A percentile compares a stretch with the other conserved stretches of the same genome.
Evolutionary conservation across 192 early-diverging fungal species (phyloP).

Genomic region (Entrophospora sp.): DNA sequence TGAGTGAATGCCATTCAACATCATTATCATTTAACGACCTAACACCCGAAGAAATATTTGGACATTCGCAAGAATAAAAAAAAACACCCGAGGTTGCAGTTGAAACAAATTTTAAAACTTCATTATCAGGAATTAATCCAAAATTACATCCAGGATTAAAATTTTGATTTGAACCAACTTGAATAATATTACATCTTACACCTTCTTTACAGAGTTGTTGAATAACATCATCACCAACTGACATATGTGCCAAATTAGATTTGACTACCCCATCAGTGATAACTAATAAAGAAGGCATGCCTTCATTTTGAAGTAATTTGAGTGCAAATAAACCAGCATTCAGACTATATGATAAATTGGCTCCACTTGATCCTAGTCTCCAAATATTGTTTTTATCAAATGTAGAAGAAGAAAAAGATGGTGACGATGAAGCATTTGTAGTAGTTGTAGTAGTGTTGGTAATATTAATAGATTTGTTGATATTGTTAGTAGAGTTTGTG

Average conservation of each 20-base stretch:
- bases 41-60: conserved; percentile 20
- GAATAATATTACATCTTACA: conserved; percentile 59
- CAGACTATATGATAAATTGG: conserved; percentile 45
- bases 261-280: conserved; percentile 71
- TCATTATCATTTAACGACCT: not conserved
- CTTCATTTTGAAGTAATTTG: conserved; percentile 33
- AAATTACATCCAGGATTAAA: conserved; percentile 62
- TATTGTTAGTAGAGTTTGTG: no score
- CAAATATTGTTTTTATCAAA: conserved; percentile 36
- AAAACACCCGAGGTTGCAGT: conserved; percentile 59
- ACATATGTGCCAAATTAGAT: conserved; percentile 51
- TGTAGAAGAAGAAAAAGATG: no score
- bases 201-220: conserved; percentile 53
- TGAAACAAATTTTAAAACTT: conserved; percentile 60
- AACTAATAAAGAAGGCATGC: conserved; percentile 43
- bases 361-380: conserved; percentile 48
- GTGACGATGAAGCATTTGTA: no score
- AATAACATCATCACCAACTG: conserved; percentile 40
- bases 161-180: conserved; percentile 57
- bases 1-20: conserved; percentile 25
- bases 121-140: conserved; percentile 70
- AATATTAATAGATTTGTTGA: no score
- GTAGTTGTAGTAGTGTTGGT: no score
- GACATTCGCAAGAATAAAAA: conserved; percentile 61
- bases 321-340: conserved; percentile 48